Evolutionary conservation across 352 stramenopile species (phyloP).

Genomic region (Pythium vanterpoolii): DNA sequence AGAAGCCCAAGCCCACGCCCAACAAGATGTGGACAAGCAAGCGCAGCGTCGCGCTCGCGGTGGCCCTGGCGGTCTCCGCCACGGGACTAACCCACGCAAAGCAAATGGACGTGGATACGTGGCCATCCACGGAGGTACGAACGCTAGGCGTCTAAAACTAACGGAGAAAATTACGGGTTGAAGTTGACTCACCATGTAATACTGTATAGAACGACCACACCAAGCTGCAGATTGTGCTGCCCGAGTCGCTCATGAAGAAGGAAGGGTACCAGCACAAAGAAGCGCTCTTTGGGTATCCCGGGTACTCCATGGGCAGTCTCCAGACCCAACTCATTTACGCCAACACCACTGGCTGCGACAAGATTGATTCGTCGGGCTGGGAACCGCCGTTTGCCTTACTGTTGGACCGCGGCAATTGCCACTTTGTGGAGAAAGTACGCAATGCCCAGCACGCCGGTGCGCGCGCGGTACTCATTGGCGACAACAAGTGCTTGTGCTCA

Average conservation of each 20-base stretch:
- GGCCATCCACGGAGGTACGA: slow-evolving; percentile 75
- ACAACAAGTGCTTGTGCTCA: slow-evolving; percentile 95
- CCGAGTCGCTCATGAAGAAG: slow-evolving; percentile 86
- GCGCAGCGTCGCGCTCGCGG: slow-evolving; percentile 13
- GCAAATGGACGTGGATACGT: slow-evolving; percentile 78
- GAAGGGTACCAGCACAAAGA: slow-evolving; percentile 96
- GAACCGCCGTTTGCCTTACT: slow-evolving; percentile 94
- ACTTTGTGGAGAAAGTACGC: slow-evolving; percentile 96
- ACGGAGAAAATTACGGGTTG: slow-evolving; percentile 9
- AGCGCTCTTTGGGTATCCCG: slow-evolving; percentile 94
- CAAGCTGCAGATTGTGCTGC: slow-evolving; percentile 88
- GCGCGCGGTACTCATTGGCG: slow-evolving; percentile 93
- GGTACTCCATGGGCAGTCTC: slow-evolving; percentile 87
- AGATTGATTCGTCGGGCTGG: slow-evolving; percentile 81
- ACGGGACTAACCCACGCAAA: slow-evolving; percentile 27
- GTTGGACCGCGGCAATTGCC: slow-evolving; percentile 94
- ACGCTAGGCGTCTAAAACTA: neutral
- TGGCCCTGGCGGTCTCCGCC: slow-evolving; percentile 18
- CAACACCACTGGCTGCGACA: slow-evolving; percentile 69
- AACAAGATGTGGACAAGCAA: slow-evolving; percentile 20
- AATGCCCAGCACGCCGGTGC: slow-evolving; percentile 91
- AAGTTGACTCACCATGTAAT: slow-evolving; percentile 9
- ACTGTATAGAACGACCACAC: slow-evolving; percentile 74
- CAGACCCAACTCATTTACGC: slow-evolving; percentile 91
- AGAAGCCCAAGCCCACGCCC: neutral